These are phyloP conservation scores for Nicotiana tabacum DNA, from an alignment of 257 asterid genomes.

Conservation along the genomic window DNA sequence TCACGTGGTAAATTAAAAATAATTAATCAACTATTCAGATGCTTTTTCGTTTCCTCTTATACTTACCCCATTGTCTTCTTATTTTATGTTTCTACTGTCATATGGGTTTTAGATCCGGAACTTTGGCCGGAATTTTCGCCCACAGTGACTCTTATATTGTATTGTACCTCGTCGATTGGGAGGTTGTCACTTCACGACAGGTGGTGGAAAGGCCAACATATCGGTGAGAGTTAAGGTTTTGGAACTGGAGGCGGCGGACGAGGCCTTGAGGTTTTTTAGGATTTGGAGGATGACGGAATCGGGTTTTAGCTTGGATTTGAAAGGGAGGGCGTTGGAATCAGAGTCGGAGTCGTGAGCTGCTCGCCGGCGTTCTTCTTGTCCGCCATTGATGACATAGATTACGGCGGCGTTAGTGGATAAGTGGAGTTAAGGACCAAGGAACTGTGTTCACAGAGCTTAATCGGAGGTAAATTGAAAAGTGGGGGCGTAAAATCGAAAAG, in stretches of 20 bases:
- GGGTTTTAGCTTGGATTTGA: constrained; percentile 60
- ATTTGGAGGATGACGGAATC: constrained; percentile 55
- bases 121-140: no score
- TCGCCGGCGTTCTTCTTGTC: constrained; percentile 78
- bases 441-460: constrained; percentile 26
- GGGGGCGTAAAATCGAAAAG: constrained; percentile 43
- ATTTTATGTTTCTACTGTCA: no score
- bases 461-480: constrained; percentile 6
- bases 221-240: constrained; percentile 57
- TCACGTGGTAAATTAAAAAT: no score
- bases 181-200: constrained; percentile 78
- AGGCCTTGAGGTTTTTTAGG: constrained; percentile 40
- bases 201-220: constrained; percentile 55
- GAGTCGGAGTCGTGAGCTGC: constrained; percentile 34
- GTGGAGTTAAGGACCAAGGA: constrained; percentile 43
- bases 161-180: constrained; percentile 61
- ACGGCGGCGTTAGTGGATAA: no score
- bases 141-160: constrained; percentile 19
- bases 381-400: constrained; percentile 8
- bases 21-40: no score
- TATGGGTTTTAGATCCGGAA: no score
- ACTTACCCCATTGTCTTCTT: no score
- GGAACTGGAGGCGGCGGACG: constrained; percentile 31
- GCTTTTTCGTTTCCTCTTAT: no score
- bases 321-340: constrained; percentile 42